These are phyloP conservation scores for Bruguiera sexangula DNA, from an alignment of 345 rosid genomes.

Conservation along the genomic window DNA sequence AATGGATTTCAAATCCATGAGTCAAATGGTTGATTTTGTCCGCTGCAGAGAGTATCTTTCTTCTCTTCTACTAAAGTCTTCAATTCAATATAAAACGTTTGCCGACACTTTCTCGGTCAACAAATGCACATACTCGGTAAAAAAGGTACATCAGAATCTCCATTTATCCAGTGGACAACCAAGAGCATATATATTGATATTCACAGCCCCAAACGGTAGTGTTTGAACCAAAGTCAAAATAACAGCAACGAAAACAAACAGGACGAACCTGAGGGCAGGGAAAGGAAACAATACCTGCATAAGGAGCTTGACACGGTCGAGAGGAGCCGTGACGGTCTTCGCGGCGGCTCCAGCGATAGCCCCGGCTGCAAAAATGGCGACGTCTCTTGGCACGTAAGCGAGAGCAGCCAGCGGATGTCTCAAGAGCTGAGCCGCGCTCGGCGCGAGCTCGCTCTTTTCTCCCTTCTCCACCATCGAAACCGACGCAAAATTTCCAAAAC, in stretches of 20 bases:
- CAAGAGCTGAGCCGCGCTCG: conserved; percentile 59
- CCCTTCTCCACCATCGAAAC: conserved; percentile 58
- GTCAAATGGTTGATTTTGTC: too few species aligned
- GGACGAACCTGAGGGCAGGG: background rate
- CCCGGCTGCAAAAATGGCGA: conserved; percentile 81
- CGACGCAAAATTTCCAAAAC: conserved; percentile 49
- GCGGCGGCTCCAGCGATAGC: conserved; percentile 96
- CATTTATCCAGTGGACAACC: background rate
- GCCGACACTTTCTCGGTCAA: conserved; percentile 4
- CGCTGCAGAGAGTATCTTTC: too few species aligned
- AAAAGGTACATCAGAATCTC: too few species aligned
- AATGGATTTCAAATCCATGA: too few species aligned
- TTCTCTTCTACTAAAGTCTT: too few species aligned
- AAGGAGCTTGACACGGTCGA: conserved; percentile 92
- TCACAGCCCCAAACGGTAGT: background rate
- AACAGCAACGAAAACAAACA: background rate
- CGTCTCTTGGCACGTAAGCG: conserved; percentile 67
- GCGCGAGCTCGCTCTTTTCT: conserved; percentile 46
- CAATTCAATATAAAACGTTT: too few species aligned
- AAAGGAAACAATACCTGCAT: conserved; percentile 63
- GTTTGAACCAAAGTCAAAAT: background rate
- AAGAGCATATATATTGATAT: background rate
- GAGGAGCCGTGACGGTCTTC: conserved; percentile 88
- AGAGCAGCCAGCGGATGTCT: conserved; percentile 70
- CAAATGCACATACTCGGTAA: background rate